Evolutionary conservation across 2,329 filamentous ascomycete genomes (phyloP), one percentile per base, ranked within the genome.

Genomic region (Dactylellina drechsleri): DNA sequence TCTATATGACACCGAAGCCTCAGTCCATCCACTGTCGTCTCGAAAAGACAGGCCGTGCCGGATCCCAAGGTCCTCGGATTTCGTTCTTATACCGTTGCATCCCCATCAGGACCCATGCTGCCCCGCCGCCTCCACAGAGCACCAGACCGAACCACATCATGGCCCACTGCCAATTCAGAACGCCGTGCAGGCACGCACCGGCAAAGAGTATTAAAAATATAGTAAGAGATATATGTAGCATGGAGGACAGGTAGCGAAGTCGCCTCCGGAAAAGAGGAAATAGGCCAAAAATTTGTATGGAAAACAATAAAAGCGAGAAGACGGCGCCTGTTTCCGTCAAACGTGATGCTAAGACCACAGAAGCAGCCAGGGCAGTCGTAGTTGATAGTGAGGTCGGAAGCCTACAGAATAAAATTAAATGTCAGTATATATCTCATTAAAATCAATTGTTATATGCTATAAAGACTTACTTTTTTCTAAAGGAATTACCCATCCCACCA

Each of bases 81-180:
- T 98, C 95, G 81, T 98, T 98, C 85, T 99, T 99, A 83, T 98
- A 99, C 83, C 96, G 94, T 83, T 99, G 95, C 82, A 99, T 82
- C 7, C 93, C 92, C 80, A 99, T 98, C 77, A 99, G 83, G 93
- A 95, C 98, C 94, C 93, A 98, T 81, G 92, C 96, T 81, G 93
- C 97, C 12, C 93, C 90, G 1, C 94, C 95, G 88, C 97, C 96
- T 1, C 89, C 89, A 64, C 97, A 81, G 3, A 89, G 88, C 20
- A 92, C 84, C 8, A 94, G 80, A 4, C 92, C 92, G 4, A 96
- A 84, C 77, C 95, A 95, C 1, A 91, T 84, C 23, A 94, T 82
- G 28, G 86, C 85, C 66, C 87, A 84, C 60, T 84, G 82, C 85
- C 87, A 84, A 79, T 88, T 82, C 77, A 90, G 79, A 12, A 89